Conservation (phyloP, 129 eudicot genomes). For the Artemisia argyi region DNA sequence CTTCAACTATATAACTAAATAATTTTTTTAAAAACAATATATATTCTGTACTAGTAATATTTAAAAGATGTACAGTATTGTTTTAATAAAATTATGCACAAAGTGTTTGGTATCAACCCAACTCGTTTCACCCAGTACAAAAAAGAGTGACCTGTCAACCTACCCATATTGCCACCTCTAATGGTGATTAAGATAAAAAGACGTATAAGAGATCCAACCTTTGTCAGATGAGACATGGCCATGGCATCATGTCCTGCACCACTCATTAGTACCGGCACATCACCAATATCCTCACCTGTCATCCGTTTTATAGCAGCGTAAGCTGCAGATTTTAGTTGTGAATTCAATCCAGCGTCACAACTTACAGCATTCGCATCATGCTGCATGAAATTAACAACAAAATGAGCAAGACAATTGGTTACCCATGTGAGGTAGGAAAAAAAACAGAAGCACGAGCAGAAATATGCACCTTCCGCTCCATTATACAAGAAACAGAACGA, state of each 20-base stretch:
- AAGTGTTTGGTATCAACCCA: too few relatives aligned
- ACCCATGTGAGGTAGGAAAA: neutral
- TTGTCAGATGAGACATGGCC: slow-evolving; percentile 97
- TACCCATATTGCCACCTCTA: too few relatives aligned
- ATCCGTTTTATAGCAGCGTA: slow-evolving; percentile 61
- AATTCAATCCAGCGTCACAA: slow-evolving; percentile 70
- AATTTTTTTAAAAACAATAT: too few relatives aligned
- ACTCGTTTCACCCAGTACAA: too few relatives aligned
- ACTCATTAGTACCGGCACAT: slow-evolving; percentile 91
- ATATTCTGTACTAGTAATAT: too few relatives aligned
- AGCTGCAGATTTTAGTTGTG: slow-evolving; percentile 78
- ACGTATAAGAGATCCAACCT: slow-evolving; percentile 39
- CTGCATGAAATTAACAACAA: slow-evolving; percentile 42
- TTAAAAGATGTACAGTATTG: too few relatives aligned
- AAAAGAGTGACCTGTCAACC: too few relatives aligned
- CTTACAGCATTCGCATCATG: slow-evolving; percentile 91
- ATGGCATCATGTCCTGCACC: slow-evolving; percentile 99
- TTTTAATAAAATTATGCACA: too few relatives aligned
- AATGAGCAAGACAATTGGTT: slow-evolving; percentile 10
- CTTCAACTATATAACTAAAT: too few relatives aligned
- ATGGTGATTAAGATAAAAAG: neutral
- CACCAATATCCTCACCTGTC: slow-evolving; percentile 62
- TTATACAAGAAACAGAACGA: slow-evolving; percentile 78
- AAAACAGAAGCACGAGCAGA: neutral
- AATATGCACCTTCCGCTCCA: slow-evolving; percentile 80